Evolutionary conservation across 164 flowering plant species (phyloP).

Genomic region (Stephania japonica): DNA sequence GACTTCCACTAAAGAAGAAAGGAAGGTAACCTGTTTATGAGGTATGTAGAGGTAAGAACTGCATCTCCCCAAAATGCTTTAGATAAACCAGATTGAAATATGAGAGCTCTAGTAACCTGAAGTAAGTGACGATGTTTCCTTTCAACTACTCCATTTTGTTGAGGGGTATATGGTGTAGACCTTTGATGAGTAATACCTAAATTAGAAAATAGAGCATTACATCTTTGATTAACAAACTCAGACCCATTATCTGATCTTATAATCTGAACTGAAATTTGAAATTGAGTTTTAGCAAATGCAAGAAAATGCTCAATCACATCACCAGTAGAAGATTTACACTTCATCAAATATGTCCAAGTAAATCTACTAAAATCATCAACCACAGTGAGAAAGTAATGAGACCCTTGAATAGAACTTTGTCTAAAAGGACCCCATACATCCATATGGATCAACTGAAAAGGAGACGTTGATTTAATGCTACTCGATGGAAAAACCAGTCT

Average conservation of each 20-base stretch:
- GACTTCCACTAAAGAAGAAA: background rate
- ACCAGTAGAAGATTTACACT: background rate
- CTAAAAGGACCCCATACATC: conserved; percentile 1
- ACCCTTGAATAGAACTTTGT: background rate
- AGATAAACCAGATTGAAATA: background rate
- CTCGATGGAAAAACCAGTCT: background rate
- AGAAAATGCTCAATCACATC: background rate
- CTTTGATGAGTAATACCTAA: background rate
- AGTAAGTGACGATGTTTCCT: no score
- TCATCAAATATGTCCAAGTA: conserved; percentile 2
- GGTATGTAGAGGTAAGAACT: no score
- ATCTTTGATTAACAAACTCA: background rate
- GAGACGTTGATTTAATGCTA: background rate
- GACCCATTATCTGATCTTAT: background rate
- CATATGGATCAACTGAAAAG: background rate
- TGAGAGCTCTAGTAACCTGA: no score
- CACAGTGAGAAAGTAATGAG: background rate
- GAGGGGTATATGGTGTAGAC: background rate
- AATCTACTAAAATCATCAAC: conserved; percentile 2
- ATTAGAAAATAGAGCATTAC: no score
- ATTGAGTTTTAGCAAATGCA: background rate
- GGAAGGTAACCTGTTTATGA: no score
- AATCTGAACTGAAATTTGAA: background rate
- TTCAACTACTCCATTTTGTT: background rate
- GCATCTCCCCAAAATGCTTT: background rate